Percentiles rank a stretch among this genome's conserved stretches.
These are phyloP conservation scores for Tuber borchii DNA, from an alignment of 495 filamentous ascomycete species.

Conservation along the genomic window DNA sequence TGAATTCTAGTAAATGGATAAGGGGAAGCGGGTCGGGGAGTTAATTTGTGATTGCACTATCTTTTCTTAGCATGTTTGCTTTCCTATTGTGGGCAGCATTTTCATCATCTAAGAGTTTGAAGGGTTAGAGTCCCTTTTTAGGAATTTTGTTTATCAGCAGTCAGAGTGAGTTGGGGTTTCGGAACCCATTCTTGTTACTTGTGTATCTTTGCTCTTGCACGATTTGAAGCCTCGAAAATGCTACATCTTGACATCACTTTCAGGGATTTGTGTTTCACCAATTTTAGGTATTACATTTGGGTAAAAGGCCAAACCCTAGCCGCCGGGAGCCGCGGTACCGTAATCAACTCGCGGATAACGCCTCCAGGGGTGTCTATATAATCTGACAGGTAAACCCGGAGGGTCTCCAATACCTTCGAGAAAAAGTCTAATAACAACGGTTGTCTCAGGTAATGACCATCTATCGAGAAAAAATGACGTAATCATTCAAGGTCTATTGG, in stretches of 20 bases:
- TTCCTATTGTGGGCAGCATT: neutral
- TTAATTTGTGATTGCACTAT: neutral
- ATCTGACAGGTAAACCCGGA: neutral
- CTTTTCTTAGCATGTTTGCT: neutral
- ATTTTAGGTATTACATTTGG: neutral
- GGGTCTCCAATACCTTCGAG: neutral
- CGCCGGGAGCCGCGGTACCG: neutral
- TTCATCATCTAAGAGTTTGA: neutral
- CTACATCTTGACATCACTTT: neutral
- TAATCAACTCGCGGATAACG: neutral
- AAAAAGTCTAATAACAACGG: neutral
- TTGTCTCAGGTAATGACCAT: neutral
- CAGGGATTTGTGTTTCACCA: neutral
- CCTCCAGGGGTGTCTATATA: neutral
- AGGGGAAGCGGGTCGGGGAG: neutral
- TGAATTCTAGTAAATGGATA: slow-evolving; percentile 12
- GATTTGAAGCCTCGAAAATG: neutral
- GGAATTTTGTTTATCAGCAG: neutral
- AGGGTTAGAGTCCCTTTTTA: neutral
- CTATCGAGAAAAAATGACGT: neutral
- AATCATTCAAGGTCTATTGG: neutral
- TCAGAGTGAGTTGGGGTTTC: neutral
- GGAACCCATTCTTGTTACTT: neutral
- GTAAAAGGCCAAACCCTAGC: neutral
- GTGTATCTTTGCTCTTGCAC: neutral